These are phyloP conservation scores for Penicillium canariense DNA, from an alignment of 495 filamentous ascomycete genomes.

Conservation along the genomic window DNA sequence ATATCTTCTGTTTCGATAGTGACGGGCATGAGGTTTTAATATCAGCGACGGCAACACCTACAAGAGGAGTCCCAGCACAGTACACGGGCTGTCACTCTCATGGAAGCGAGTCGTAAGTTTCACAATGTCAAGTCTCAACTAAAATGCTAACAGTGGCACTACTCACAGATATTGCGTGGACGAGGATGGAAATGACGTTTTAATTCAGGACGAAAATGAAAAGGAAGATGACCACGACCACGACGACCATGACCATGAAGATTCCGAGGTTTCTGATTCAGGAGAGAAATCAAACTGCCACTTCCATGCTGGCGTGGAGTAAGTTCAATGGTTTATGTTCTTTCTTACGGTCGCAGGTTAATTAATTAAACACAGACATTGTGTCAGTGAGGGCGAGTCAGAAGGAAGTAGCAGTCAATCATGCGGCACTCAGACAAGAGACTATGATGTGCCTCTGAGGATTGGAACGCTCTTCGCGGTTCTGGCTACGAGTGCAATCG, in stretches of 20 bases:
- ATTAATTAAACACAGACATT: conserved; percentile 38
- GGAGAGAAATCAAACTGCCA: conserved; percentile 46
- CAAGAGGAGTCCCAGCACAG: conserved; percentile 40
- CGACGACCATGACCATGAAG: conserved; percentile 10
- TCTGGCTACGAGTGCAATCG: conserved; percentile 47
- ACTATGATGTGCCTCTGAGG: conserved; percentile 59
- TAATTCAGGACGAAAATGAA: conserved; percentile 32
- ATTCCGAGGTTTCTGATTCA: conserved; percentile 7
- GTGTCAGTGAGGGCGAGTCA: conserved; percentile 39
- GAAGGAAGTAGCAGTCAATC: conserved; percentile 24
- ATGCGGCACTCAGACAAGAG: conserved; percentile 45
- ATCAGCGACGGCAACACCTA: conserved; percentile 38
- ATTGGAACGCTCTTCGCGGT: conserved; percentile 62
- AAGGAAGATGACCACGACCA: background rate
- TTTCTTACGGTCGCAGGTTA: background rate
- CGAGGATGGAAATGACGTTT: conserved; percentile 47
- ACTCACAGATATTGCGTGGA: conserved; percentile 45
- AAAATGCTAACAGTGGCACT: background rate
- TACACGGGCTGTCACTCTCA: conserved; percentile 55
- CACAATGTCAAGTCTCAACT: no score
- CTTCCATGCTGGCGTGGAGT: conserved; percentile 67
- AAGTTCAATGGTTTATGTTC: conserved; percentile 15
- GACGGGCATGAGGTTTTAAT: conserved; percentile 41
- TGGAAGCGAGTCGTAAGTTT: conserved; percentile 43
- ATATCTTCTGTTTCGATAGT: conserved; percentile 42